A percentile compares a stretch with the other conserved stretches of the same genome.
phyloP scores from a whole-genome alignment of 1,284 basidiomycete species.

The Trichosporon ovoides region DNA sequence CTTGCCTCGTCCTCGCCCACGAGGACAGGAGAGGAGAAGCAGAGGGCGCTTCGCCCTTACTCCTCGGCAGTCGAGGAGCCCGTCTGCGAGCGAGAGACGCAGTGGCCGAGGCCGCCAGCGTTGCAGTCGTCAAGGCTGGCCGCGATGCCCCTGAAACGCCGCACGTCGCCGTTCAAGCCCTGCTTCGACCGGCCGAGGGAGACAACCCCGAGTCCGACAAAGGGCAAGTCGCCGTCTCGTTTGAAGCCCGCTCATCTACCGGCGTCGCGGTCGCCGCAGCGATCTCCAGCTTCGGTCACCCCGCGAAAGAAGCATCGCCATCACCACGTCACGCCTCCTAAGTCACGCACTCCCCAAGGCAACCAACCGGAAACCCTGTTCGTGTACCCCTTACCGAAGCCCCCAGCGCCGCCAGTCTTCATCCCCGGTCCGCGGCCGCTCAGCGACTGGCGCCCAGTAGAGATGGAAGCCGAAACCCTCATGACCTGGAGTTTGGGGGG shows the following conservation, averaged over 20 bases:
- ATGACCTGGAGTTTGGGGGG: conserved; percentile 35
- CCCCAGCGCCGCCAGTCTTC: conserved; percentile 22
- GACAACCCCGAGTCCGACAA: neutral
- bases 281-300: neutral
- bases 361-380: conserved; percentile 25
- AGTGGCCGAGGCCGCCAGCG: conserved; percentile 1
- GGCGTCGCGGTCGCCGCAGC: neutral
- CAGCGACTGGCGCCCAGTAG: conserved; percentile 26
- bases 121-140: neutral
- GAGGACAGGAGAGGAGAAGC: neutral
- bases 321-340: conserved; percentile 29
- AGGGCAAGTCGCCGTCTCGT: neutral
- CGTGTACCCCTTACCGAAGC: conserved; percentile 22
- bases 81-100: conserved; percentile 6
- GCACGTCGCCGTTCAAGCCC: neutral
- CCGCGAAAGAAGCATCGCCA: conserved; percentile 13
- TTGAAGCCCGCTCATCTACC: neutral
- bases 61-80: conserved; percentile 13
- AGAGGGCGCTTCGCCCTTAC: conserved; percentile 6
- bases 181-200: neutral
- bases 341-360: conserved; percentile 16
- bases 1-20: conserved; percentile 9
- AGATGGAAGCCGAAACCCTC: conserved; percentile 39
- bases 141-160: neutral
- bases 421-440: neutral